Conservation (phyloP, 140 eudicot genomes). For the Flaveria floridana region DNA sequence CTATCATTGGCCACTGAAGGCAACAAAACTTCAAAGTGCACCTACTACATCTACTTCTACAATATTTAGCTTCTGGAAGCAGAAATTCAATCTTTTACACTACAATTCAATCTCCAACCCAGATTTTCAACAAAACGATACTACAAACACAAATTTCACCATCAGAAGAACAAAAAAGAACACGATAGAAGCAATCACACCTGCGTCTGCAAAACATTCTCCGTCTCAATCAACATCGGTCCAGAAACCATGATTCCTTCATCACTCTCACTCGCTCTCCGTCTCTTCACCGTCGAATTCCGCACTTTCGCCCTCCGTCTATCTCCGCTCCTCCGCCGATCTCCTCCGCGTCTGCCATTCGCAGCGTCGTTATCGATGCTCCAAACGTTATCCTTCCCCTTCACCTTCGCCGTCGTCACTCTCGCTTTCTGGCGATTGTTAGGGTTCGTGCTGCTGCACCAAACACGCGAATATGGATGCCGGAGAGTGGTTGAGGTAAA, state of each 20-base stretch:
- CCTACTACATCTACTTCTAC: background rate
- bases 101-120: background rate
- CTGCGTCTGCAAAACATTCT: conserved; percentile 86
- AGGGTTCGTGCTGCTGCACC: conserved; percentile 33
- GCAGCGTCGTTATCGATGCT: conserved; percentile 73
- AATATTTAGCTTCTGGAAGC: background rate
- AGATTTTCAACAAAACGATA: background rate
- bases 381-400: conserved; percentile 90
- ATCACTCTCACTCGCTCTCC: conserved; percentile 32
- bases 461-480: conserved; percentile 29
- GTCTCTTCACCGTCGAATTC: conserved; percentile 23
- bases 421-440: conserved; percentile 19
- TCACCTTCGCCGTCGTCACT: conserved; percentile 40
- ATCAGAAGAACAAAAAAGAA: background rate
- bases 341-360: conserved; percentile 40
- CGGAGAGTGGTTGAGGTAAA: conserved; percentile 21
- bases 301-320: conserved; percentile 35
- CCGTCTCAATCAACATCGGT: conserved; percentile 75
- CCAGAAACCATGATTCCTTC: conserved; percentile 63
- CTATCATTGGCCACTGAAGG: background rate
- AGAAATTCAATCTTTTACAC: background rate
- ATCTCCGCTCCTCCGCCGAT: conserved; percentile 38
- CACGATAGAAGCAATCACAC: conserved; percentile 29
- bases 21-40: conserved; percentile 4
- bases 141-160: conserved; percentile 2